Evolutionary conservation across 1,139 yeast species (phyloP), one percentile per base, ranked within the genome.

Genomic region (Pichia sp.): DNA sequence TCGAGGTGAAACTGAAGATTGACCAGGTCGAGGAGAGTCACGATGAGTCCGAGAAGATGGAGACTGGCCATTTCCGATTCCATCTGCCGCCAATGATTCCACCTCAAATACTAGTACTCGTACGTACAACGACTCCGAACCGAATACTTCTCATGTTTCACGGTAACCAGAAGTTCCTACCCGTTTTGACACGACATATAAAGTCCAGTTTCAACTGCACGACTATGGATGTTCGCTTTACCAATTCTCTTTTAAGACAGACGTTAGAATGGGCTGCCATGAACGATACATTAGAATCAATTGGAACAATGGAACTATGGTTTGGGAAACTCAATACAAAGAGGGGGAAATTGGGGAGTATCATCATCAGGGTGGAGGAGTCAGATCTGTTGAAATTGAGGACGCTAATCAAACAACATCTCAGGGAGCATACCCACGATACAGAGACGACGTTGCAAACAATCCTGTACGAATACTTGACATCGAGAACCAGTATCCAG

Each of bases 1-100:
- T 55, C 14, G 49, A 49, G 23, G 36, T 51, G 11, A 46, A 44
- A 29, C 39, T 49, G 11, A 51, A 50, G 27, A 49, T 49, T 16
- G 50, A 47, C 25, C 44, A 46, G n/a, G n/a, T n/a, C n/a, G n/a
- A n/a, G n/a, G n/a, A n/a, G n/a, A 22, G 29, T 5, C 10, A 22
- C n/a, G n/a, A 28, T 1, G 23, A 29, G 5, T 12, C 19, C n/a
- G 39, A 24, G 6, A 26, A 30, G 3, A 26, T 45, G 11, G 38
- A 37, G 20, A 38, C 51, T 7, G 59, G 59, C 0, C 52, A 51
- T 34, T 49, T 55, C 24, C 41, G 58, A 30, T 55, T 50, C 42
- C 48, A 49, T 31, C 36, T 52, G 29, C 46, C 50, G 14, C 47
- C 46, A 12, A 34, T 49, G 2, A 33, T 55, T 3, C 51, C 52